Evolutionary conservation across 2,329 filamentous ascomycete genomes (phyloP).

Genomic region (Berkeleyomyces basicola): DNA sequence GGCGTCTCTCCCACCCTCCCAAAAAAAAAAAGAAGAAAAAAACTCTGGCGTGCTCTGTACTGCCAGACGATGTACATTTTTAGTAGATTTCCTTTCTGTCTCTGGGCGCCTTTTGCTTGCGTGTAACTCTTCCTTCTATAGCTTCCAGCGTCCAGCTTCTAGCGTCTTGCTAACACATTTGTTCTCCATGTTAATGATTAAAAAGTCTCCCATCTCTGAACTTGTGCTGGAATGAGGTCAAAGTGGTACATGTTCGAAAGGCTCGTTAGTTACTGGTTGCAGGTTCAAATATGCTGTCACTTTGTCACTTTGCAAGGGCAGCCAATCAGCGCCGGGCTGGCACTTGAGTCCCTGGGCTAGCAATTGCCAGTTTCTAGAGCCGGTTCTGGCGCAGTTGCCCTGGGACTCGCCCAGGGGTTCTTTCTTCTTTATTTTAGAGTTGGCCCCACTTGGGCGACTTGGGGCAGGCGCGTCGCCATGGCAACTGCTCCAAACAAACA

Average conservation of each 20-base stretch:
- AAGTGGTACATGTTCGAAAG: background rate
- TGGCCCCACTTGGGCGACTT: background rate
- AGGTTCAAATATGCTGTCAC: too few species aligned
- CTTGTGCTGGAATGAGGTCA: background rate
- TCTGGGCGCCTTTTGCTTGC: background rate
- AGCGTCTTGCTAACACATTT: background rate
- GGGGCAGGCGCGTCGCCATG: background rate
- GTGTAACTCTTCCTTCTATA: too few species aligned
- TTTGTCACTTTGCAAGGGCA: background rate
- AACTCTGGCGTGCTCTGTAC: background rate
- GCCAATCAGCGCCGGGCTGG: background rate
- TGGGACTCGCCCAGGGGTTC: background rate
- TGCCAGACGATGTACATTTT: slow-evolving; percentile 3
- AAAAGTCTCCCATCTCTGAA: background rate
- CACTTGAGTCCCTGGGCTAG: background rate
- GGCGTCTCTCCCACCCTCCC: too few species aligned
- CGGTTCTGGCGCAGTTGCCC: background rate
- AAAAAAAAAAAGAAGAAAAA: background rate
- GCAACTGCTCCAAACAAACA: background rate
- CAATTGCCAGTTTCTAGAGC: too few species aligned
- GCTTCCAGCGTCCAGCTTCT: background rate
- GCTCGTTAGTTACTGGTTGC: background rate
- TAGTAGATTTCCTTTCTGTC: background rate
- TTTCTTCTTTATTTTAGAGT: background rate
- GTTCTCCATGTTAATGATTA: background rate